Evolutionary conservation across 2,329 filamentous ascomycete genomes (phyloP).

Genomic region (Ophiostoma montium): DNA sequence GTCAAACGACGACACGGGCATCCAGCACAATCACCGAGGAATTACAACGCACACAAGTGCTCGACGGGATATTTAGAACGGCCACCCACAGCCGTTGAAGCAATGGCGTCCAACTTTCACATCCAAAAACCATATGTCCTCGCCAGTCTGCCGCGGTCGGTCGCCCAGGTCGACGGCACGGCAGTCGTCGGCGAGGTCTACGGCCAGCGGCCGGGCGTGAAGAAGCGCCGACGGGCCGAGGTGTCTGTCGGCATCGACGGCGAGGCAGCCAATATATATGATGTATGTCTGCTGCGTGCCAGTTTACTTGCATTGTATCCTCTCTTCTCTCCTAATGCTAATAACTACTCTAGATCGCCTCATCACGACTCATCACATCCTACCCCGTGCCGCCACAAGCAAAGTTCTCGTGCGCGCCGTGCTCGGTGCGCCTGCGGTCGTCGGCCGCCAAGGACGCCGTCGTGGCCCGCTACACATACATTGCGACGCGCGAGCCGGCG

Average conservation of each 20-base stretch:
- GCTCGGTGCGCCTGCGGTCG: conserved; percentile 40
- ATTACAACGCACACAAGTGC: neutral
- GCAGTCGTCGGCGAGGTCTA: conserved; percentile 48
- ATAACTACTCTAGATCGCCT: conserved; percentile 42
- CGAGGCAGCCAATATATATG: conserved; percentile 51
- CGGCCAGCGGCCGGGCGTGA: conserved; percentile 38
- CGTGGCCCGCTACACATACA: conserved; percentile 45
- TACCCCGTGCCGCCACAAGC: conserved; percentile 54
- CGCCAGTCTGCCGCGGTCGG: conserved; percentile 42
- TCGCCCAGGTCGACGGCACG: conserved; percentile 35
- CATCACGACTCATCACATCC: conserved; percentile 48
- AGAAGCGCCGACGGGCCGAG: conserved; percentile 50
- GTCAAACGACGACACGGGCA: neutral
- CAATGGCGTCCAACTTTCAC: conserved; percentile 45
- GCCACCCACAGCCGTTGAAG: neutral
- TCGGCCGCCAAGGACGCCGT: conserved; percentile 27
- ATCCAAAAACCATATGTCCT: conserved; percentile 52
- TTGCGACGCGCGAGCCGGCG: conserved; percentile 36
- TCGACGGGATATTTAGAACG: neutral
- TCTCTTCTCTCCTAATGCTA: neutral
- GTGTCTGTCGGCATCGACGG: conserved; percentile 49
- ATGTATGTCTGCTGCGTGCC: conserved; percentile 32
- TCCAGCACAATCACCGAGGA: neutral
- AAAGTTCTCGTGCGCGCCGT: conserved; percentile 46
- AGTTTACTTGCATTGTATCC: conserved; percentile 5